These are phyloP conservation scores for Cymbopogon citratus DNA, from an alignment of 176 grass and related monocot species.

Conservation along the genomic window DNA sequence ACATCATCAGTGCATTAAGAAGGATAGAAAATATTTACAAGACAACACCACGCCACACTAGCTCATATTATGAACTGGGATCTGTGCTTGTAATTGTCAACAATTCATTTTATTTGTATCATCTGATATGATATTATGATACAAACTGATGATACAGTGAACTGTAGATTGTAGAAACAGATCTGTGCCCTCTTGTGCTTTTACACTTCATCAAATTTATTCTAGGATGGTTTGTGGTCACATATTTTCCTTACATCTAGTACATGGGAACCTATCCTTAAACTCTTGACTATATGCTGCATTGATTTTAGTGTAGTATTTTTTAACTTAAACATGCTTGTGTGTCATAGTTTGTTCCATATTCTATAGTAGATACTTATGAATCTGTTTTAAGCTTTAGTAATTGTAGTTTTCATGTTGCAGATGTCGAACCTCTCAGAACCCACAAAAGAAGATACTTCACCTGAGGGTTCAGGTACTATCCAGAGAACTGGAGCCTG, in stretches of 20 bases:
- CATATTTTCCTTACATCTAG: neutral
- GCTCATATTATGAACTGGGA: neutral
- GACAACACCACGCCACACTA: neutral
- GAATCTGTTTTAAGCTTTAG: neutral
- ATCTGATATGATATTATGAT: neutral
- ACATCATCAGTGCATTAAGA: neutral
- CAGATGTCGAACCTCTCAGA: constrained; percentile 53
- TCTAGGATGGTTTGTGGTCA: neutral
- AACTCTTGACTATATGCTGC: neutral
- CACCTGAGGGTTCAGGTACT: constrained; percentile 24
- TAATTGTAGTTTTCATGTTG: constrained; percentile 15
- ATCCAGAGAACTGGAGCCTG: constrained; percentile 41
- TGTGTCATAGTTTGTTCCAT: neutral
- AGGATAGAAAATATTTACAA: neutral
- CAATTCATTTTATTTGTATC: neutral
- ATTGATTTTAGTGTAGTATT: neutral
- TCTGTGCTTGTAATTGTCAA: neutral
- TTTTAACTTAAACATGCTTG: neutral
- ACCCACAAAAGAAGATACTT: constrained; percentile 31
- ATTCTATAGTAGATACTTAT: neutral
- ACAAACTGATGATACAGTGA: neutral
- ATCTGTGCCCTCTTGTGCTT: neutral
- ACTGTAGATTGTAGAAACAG: neutral
- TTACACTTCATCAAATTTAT: neutral
- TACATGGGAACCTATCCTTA: neutral